Conservation (phyloP, 495 filamentous ascomycete genomes). For the Hyaloscypha bicolor region DNA sequence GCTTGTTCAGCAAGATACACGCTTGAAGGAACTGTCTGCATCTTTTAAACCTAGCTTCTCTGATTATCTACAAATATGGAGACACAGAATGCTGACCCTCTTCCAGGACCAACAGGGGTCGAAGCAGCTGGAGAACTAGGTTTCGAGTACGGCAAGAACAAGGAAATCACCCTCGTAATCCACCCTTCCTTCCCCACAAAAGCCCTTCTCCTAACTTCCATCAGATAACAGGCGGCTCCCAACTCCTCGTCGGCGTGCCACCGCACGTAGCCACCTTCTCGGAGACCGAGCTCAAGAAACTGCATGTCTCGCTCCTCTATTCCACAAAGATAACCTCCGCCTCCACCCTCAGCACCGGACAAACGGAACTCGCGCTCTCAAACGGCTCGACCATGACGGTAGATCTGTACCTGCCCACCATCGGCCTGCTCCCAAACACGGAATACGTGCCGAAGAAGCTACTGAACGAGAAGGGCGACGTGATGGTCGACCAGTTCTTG, state of each 20-base stretch:
- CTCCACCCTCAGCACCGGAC: conserved; percentile 20
- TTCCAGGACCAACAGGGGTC: conserved; percentile 55
- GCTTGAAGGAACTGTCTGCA: not conserved
- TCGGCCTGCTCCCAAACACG: conserved; percentile 46
- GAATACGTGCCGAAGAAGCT: conserved; percentile 37
- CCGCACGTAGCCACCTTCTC: conserved; percentile 34
- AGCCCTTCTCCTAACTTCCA: not conserved
- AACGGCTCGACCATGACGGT: conserved; percentile 33
- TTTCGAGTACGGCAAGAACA: conserved; percentile 41
- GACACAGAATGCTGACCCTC: not conserved
- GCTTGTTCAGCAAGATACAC: too few species aligned
- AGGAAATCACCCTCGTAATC: conserved; percentile 33
- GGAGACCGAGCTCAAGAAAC: conserved; percentile 37
- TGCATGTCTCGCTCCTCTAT: conserved; percentile 34
- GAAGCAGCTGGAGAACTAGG: conserved; percentile 64
- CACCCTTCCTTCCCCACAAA: not conserved
- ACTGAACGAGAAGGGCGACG: conserved; percentile 37
- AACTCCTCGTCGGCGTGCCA: conserved; percentile 32
- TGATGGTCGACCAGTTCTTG: conserved; percentile 41
- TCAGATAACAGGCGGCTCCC: conserved; percentile 31
- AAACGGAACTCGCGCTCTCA: conserved; percentile 32
- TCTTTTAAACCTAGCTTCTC: not conserved
- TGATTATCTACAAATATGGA: not conserved
- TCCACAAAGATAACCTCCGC: conserved; percentile 21
- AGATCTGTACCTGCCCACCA: conserved; percentile 47